Base-by-base conservation (phyloP, 371 early-diverging fungal genomes). In the Umbelopsis sp. region DNA sequence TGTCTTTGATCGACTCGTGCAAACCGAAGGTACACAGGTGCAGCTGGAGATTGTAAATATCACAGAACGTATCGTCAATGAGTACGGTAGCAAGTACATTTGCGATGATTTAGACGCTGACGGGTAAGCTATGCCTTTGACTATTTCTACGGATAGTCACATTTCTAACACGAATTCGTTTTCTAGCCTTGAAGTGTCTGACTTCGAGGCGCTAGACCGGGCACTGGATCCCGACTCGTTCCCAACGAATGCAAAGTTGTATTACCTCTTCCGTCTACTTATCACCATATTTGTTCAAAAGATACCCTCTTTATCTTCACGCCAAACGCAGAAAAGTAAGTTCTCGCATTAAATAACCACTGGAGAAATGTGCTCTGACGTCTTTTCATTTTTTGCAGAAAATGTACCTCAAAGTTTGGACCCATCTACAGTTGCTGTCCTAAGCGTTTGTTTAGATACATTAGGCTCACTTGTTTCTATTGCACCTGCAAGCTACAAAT, bases 1-100 rank as follows among this genome's bases (percentile, higher is more conserved):
- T 44, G 85, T 91, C 2, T 86, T 91, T 72, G 90, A 91, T 66
- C 78, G 90, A 2, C 71, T 83, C n/a, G 76, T 84, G 18, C 84
- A 83, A 65, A 84, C 84, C 3, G 86, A 86, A 69, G 82, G 84
- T 9, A 77, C 76, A 66, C 69, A 70, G 20, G 76, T 81, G 24
- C 84, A 86, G 63, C 63, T 73, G 10, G 75, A 79, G 18, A 84
- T 86, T 63, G 75, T 86, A 25, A 78, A 83, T 50, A 79, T 82
- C 29, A 73, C 83, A 1, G 76, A 83, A 41, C 74, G 79, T 18
- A 67, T 86, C 20, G 79, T 79, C 50, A 75, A 77, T 29, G 76
- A 68, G 37, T 86, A 83, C 65, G 83, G 84, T 1, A 63, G 72
- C 12, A 29, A 38, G 0, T 80, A 80, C 65, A 48, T 84, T 3